Evolutionary conservation across 352 stramenopile species (phyloP), one percentile per base, ranked within the genome.

Genomic region (Phytophthora pseudosyringae): DNA sequence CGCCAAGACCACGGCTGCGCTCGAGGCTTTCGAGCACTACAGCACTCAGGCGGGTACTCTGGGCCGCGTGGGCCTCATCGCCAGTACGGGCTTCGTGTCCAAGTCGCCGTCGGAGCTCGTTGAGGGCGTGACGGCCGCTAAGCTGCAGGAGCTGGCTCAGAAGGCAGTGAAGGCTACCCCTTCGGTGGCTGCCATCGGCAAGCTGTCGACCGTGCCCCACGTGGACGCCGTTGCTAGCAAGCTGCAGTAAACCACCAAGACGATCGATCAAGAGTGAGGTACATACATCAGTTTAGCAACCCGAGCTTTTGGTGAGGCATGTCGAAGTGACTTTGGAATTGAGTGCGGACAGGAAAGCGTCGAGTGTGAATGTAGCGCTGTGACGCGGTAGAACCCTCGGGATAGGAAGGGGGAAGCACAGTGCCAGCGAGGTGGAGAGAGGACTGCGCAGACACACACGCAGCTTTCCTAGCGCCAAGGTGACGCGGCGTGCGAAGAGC

Each of bases 91-190:
- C 26, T 64, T 83, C 32, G 43, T 60, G 35, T 76, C 90, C 58
- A 73, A 75, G 63, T 74, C 76, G 13, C 69, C 71, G 36, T 67
- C 59, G 55, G 68, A 75, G 51, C 61, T 83, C 13, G 53, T 81
- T 32, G 69, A 86, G 13, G 67, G 59, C 45, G 86, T 90, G 55
- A 80, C 82, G 26, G 78, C 84, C 28, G 75, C 83, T 57, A 83
- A 79, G 59, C 70, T 95, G 53, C 86, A 94, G 71, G 71, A 90
- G 53, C 55, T 95, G 58, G 86, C 88, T 52, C 73, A 91, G 73
- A 89, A 90, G 75, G 81, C 86, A 39, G 44, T 93, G 38, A 79
- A 85, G 52, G 81, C 80, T 46, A 80, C 76, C 70, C 88, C 88
- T 49, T 90, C 86, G 39, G 73, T 95, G 60, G 82, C 88, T 47